Evolutionary conservation across 176 grass and related monocot genomes (phyloP), one percentile per base, ranked within the genome.

Genomic region (Pharus latifolius): DNA sequence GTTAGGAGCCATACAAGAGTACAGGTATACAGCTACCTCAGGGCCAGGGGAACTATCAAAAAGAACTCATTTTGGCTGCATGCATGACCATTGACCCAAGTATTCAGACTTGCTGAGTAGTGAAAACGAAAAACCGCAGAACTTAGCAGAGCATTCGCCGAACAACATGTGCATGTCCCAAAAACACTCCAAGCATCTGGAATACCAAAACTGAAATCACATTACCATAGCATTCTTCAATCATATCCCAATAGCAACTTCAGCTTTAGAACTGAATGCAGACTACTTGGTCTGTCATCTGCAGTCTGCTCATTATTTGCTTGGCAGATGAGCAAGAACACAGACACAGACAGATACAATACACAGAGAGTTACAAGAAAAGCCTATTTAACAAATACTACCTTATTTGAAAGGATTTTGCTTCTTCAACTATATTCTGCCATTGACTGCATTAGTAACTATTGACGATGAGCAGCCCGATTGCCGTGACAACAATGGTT

Each of bases 401-500:
- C 58, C 18, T 80, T 86, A 85, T 86, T 70, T 9, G 13, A 70
- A 57, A 48, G 64, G 13, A 38, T 65, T 63, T 31, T 58, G 49
- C 53, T 47, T 31, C 33, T 67, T 20, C 50, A 49, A 20, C 61
- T 46, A 60, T 60, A 4, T 42, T 28, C 33, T 34, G 52, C 44
- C 16, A 43, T 52, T 25, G 45, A 10, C 19, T 57, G 75, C 12
- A 59, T 80, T 57, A 86, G 83, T 86, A 76, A 51, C 73, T 82
- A 53, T 27, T 48, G 63, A 93, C 85, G 22, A 98, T 80, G 32
- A 98, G 75, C 67, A 98, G 83, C 4, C 89, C 89, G 18, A 98
- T 84, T 7, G 84, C 82, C 6, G 94, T 98, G 70, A 93, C 78
- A 5, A 93, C 52, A 9, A 98, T 77, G 23, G 94, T 98, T 3